Percentiles rank a stretch among this genome's conserved stretches.
These are phyloP conservation scores for Malassezia dermatis DNA, from an alignment of 1,284 basidiomycete genomes.

Conservation along the genomic window DNA sequence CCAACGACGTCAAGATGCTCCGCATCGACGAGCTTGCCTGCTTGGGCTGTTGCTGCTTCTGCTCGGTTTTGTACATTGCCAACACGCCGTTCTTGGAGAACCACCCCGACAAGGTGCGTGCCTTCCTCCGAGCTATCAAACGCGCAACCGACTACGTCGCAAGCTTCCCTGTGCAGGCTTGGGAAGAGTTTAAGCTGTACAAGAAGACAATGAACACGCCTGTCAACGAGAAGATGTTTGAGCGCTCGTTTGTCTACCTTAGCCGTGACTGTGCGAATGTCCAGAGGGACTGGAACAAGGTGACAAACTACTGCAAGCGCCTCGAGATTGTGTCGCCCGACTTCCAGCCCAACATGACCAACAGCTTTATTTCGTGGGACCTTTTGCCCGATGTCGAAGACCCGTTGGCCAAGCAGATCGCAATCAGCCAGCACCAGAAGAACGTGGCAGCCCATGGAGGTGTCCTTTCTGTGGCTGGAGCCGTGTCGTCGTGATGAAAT, in stretches of 20 bases:
- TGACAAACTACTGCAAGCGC: constrained; percentile 48
- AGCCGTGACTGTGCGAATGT: constrained; percentile 41
- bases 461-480: background rate
- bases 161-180: constrained; percentile 42
- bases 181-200: constrained; percentile 46
- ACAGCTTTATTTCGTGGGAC: constrained; percentile 36
- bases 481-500: background rate
- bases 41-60: constrained; percentile 49
- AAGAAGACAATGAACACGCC: constrained; percentile 46
- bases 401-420: constrained; percentile 30
- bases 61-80: constrained; percentile 42
- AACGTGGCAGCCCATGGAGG: constrained; percentile 18
- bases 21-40: constrained; percentile 48
- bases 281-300: constrained; percentile 41
- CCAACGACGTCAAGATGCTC: constrained; percentile 49
- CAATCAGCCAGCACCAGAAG: constrained; percentile 27
- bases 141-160: constrained; percentile 47
- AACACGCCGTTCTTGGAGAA: constrained; percentile 37
- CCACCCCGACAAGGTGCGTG: constrained; percentile 45
- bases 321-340: constrained; percentile 44
- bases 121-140: constrained; percentile 50
- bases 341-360: constrained; percentile 49
- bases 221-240: constrained; percentile 39
- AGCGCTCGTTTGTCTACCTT: constrained; percentile 49
- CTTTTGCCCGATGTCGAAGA: constrained; percentile 26